Evolutionary conservation across 345 rosid genomes (phyloP).

Genomic region (Psidium friedrichsthalianum): DNA sequence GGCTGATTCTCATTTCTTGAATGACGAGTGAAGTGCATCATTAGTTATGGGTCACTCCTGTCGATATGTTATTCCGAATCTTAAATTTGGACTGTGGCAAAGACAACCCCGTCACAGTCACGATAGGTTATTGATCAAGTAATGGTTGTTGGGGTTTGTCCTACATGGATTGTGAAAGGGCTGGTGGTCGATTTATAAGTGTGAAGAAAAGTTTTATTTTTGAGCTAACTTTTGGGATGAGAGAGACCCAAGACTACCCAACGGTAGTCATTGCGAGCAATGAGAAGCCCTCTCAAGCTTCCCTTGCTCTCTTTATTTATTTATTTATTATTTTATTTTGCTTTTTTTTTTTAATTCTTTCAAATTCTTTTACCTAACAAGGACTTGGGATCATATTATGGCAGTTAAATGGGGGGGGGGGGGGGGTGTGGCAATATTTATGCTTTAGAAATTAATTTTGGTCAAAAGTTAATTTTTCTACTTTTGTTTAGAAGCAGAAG

Average conservation of each 20-base stretch:
- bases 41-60: background rate
- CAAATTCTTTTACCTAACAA: background rate
- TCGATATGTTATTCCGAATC: background rate
- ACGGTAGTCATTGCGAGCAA: background rate
- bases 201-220: too few species aligned
- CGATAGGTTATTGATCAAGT: too few species aligned
- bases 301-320: background rate
- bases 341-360: background rate
- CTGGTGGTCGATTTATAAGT: too few species aligned
- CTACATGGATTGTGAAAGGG: too few species aligned
- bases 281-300: background rate
- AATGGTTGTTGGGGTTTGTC: too few species aligned
- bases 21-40: background rate
- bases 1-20: background rate
- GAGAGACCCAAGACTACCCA: too few species aligned
- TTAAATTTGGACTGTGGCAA: background rate
- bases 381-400: background rate
- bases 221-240: too few species aligned
- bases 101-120: background rate
- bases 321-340: background rate
- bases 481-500: too few species aligned
- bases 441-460: too few species aligned
- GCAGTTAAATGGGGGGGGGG: background rate
- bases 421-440: too few species aligned
- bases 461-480: too few species aligned